Conservation (phyloP, 345 rosid species). For the Reutealis trisperma region DNA sequence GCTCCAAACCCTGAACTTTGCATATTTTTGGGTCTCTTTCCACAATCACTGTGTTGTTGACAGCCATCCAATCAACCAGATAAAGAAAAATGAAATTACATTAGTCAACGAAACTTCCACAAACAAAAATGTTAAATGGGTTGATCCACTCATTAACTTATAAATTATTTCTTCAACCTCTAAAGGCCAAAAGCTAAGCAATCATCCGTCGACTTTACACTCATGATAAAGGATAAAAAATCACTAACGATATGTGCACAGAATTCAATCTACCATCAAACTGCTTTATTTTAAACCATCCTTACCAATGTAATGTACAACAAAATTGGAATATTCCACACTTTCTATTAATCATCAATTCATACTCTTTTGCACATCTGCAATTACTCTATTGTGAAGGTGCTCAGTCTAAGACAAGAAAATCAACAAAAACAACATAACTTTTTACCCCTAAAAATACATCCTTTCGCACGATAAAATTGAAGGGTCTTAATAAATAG, state of each 20-base stretch:
- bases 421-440: constrained; percentile 10
- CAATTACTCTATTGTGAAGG: background rate
- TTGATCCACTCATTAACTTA: background rate
- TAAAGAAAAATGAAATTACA: background rate
- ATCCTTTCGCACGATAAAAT: background rate
- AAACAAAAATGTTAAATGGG: background rate
- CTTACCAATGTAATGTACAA: background rate
- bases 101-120: background rate
- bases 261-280: background rate
- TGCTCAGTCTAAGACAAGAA: background rate
- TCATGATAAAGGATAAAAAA: background rate
- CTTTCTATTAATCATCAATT: background rate
- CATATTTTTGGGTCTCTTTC: background rate
- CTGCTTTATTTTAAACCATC: background rate
- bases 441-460: background rate
- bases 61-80: constrained; percentile 10
- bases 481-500: background rate
- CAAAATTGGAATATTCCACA: background rate
- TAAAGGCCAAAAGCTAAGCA: background rate
- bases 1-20: background rate
- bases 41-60: constrained; percentile 6
- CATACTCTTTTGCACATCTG: background rate
- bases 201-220: background rate
- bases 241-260: background rate
- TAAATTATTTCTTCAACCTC: background rate